Percentiles rank a stretch among this genome's conserved stretches.
Evolutionary conservation across 2,329 filamentous ascomycete genomes (phyloP).

Genomic region (Herpomyces periplanetae): DNA sequence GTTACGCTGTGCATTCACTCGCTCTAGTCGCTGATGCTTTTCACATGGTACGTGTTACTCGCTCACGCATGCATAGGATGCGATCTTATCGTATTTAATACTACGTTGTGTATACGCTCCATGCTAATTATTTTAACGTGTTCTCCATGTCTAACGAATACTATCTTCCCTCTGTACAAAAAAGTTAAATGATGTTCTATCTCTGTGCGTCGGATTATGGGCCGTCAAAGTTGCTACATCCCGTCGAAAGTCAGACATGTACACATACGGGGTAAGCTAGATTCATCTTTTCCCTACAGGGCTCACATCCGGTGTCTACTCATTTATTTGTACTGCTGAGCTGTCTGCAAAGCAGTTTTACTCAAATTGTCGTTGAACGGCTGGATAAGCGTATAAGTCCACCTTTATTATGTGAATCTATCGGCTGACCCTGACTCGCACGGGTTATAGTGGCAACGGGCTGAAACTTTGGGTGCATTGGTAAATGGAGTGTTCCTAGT

Average conservation of each 20-base stretch:
- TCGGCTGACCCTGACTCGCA: conserved; percentile 16
- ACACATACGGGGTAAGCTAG: conserved; percentile 67
- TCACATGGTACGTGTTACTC: conserved; percentile 18
- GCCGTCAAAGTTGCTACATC: conserved; percentile 60
- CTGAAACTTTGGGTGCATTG: conserved; percentile 75
- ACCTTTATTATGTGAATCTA: conserved; percentile 16
- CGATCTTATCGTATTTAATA: no score
- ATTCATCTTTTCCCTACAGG: no score
- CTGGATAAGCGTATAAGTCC: conserved; percentile 2
- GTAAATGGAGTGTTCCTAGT: conserved; percentile 95
- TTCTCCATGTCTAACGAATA: conserved; percentile 1
- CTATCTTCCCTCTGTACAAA: conserved; percentile 7
- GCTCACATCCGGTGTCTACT: conserved; percentile 18
- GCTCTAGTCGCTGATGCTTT: conserved; percentile 38
- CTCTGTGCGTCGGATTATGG: conserved; percentile 33
- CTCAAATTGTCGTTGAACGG: conserved; percentile 1
- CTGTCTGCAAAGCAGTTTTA: not conserved
- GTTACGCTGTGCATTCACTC: conserved; percentile 35
- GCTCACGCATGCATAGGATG: no score
- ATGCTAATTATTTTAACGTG: no score
- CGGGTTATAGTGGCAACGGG: conserved; percentile 62
- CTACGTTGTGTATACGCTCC: no score
- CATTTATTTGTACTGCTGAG: conserved; percentile 1
- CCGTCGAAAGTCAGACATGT: conserved; percentile 42
- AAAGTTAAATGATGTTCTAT: conserved; percentile 30